A percentile compares a stretch with the other conserved stretches of the same genome.
phyloP scores from a whole-genome alignment of 2,329 filamentous ascomycete species.

The Botryotinia globosa region DNA sequence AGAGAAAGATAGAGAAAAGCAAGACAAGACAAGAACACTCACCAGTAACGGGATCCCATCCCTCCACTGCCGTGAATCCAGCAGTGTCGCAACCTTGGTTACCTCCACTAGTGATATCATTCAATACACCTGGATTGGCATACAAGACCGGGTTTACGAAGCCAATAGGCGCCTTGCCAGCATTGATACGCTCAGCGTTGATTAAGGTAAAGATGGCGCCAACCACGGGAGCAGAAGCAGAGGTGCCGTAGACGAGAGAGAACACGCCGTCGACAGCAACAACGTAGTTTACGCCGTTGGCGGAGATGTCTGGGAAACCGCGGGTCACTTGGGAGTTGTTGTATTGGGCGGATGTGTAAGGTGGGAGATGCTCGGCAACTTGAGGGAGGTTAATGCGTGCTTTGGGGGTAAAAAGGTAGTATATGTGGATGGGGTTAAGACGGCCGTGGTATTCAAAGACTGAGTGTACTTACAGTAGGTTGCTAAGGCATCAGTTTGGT shows the following conservation, averaged over 20 bases:
- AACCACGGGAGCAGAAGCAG: conserved; percentile 42
- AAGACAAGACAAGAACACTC: background rate
- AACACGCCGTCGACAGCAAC: conserved; percentile 46
- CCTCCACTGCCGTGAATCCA: conserved; percentile 35
- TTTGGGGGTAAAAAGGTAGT: conserved; percentile 29
- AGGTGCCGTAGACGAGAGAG: conserved; percentile 49
- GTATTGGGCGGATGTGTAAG: conserved; percentile 43
- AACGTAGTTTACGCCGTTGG: conserved; percentile 45
- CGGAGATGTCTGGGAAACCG: conserved; percentile 48
- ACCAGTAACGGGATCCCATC: conserved; percentile 43
- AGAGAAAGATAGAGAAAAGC: background rate
- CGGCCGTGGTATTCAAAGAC: conserved; percentile 12
- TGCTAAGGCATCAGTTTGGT: conserved; percentile 42
- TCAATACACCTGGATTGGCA: conserved; percentile 33
- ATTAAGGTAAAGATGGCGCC: conserved; percentile 55
- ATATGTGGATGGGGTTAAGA: background rate
- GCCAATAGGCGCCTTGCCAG: conserved; percentile 45
- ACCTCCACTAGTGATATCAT: conserved; percentile 40
- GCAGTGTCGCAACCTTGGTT: conserved; percentile 42
- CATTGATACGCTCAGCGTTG: conserved; percentile 57
- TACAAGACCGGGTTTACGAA: conserved; percentile 46
- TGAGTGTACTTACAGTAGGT: conserved; percentile 32
- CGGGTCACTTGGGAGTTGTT: conserved; percentile 45
- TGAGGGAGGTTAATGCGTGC: conserved; percentile 31
- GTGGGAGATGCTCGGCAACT: conserved; percentile 14